Conservation (phyloP, 116 monocot genomes). For the Cymodocea nodosa region DNA sequence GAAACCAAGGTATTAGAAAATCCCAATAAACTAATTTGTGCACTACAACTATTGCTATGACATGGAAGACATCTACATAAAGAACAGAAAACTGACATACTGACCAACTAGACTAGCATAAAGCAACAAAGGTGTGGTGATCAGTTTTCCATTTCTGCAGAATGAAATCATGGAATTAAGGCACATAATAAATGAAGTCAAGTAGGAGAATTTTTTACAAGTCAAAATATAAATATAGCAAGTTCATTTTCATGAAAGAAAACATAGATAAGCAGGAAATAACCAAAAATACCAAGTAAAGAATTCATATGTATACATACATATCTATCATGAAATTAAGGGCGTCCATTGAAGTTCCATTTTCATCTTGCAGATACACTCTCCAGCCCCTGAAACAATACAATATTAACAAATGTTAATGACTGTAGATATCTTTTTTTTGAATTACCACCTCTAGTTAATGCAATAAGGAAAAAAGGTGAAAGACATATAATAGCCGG, state of each 20-base stretch:
- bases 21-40: no score
- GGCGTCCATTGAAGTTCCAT: slow-evolving; percentile 66
- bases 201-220: neutral
- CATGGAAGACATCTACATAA: no score
- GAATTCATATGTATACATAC: slow-evolving; percentile 20
- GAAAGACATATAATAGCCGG: neutral
- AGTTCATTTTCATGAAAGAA: no score
- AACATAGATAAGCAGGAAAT: neutral
- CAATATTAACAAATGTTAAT: neutral
- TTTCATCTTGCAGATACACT: slow-evolving; percentile 77
- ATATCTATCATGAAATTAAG: slow-evolving; percentile 62
- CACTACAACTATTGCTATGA: no score
- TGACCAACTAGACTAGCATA: no score
- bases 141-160: no score
- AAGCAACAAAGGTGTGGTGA: no score
- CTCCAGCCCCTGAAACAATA: slow-evolving; percentile 48
- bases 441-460: neutral
- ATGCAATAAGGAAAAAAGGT: neutral
- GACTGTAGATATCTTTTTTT: neutral
- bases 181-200: neutral
- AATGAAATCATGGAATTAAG: no score
- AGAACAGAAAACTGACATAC: no score
- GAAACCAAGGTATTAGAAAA: no score
- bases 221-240: neutral
- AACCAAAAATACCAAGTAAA: neutral